Evolutionary conservation across 352 stramenopile species (phyloP).

Genomic region (Pythium insidiosum): DNA sequence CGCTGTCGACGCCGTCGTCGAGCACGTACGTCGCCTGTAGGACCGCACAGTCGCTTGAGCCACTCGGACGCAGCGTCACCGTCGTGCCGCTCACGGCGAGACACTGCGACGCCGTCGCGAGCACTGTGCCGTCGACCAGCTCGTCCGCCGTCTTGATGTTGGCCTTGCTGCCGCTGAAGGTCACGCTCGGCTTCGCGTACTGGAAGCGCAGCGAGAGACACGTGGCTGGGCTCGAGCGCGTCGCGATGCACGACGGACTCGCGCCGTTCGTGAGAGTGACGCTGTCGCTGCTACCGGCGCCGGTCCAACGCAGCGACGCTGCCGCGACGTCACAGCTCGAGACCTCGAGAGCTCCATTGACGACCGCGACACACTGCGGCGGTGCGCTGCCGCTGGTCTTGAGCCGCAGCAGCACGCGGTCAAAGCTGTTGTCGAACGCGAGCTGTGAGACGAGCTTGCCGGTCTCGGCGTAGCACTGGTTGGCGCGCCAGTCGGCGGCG

Average conservation of each 20-base stretch:
- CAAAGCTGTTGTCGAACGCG: constrained; percentile 18
- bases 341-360: constrained; percentile 11
- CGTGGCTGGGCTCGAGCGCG: constrained; percentile 1
- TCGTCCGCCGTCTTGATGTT: constrained; percentile 14
- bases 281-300: not conserved
- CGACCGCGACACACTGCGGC: constrained; percentile 8
- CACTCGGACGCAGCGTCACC: constrained; percentile 5
- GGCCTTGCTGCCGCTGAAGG: constrained; percentile 13
- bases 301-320: constrained; percentile 9
- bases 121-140: constrained; percentile 20
- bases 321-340: constrained; percentile 5
- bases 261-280: constrained; percentile 4
- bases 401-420: constrained; percentile 20
- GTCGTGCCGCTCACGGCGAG: constrained; percentile 10
- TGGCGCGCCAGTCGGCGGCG: constrained; percentile 14
- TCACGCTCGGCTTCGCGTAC: constrained; percentile 16
- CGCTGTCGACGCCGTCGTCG: constrained; percentile 13
- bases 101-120: constrained; percentile 15
- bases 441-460: constrained; percentile 12
- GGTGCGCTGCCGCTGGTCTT: constrained; percentile 10
- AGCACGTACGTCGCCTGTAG: constrained; percentile 24
- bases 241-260: constrained; percentile 8
- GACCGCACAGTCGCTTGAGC: constrained; percentile 11
- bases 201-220: constrained; percentile 19
- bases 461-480: constrained; percentile 27